Evolutionary conservation across 192 early-diverging fungal genomes (phyloP).

Genomic region (Neocallimastix lanati): DNA sequence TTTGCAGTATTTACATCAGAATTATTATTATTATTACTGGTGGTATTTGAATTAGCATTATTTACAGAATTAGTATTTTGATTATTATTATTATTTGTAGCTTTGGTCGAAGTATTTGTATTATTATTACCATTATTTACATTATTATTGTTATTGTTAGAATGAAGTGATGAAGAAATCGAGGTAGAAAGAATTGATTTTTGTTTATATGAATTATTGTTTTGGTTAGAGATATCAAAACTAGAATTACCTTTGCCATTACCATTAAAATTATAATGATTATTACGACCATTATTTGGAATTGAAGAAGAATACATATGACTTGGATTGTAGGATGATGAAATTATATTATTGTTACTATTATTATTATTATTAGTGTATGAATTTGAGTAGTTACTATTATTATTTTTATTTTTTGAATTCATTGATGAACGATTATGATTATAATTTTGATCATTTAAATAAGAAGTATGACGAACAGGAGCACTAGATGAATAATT

Average conservation of each 20-base stretch:
- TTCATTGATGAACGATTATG: not conserved
- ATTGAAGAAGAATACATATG: not conserved
- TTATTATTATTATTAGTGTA: not conserved
- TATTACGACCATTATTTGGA: not conserved
- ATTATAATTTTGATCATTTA: not conserved
- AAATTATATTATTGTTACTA: not conserved
- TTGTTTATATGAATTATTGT: not conserved
- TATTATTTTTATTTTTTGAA: not conserved
- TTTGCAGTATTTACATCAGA: too few relatives aligned
- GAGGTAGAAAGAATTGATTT: not conserved
- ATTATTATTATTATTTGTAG: too few relatives aligned
- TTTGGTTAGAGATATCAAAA: not conserved
- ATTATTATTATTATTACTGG: too few relatives aligned
- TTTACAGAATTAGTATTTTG: too few relatives aligned
- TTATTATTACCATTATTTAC: too few relatives aligned
- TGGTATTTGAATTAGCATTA: too few relatives aligned
- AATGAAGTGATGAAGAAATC: not conserved
- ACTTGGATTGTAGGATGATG: not conserved
- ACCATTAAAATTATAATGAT: not conserved
- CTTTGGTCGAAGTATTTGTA: too few relatives aligned
- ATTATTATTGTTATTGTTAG: not conserved
- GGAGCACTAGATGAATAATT: not conserved
- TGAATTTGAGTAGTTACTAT: not conserved
- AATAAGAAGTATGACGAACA: not conserved
- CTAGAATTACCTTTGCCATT: not conserved